These are phyloP conservation scores for Echria macrotheca DNA, from an alignment of 495 filamentous ascomycete species.

Conservation along the genomic window DNA sequence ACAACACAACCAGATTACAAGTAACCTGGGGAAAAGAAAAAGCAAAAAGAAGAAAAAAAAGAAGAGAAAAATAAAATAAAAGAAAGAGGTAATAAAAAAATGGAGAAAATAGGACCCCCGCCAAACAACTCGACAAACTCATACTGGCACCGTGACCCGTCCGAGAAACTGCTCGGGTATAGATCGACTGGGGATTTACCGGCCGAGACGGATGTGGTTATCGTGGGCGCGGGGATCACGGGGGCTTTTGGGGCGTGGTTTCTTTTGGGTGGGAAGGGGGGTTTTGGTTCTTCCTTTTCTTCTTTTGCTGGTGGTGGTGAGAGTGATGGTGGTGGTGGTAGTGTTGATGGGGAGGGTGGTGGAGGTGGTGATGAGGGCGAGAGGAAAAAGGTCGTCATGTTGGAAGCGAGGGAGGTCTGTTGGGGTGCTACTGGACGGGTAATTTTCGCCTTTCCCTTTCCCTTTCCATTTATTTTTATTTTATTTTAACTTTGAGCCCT, in stretches of 20 bases:
- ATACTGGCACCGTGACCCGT: slow-evolving; percentile 67
- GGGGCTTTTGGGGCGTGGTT: slow-evolving; percentile 62
- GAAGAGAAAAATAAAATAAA: too few species aligned
- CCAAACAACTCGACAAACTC: slow-evolving; percentile 53
- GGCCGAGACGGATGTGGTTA: slow-evolving; percentile 54
- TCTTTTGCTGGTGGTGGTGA: too few species aligned
- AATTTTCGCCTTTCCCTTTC: slow-evolving; percentile 18
- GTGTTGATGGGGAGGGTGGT: too few species aligned
- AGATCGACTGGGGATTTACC: slow-evolving; percentile 58
- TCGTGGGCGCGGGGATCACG: slow-evolving; percentile 71
- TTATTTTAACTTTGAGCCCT: too few species aligned
- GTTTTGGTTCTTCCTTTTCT: too few species aligned
- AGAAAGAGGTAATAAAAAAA: not conserved
- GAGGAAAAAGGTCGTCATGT: slow-evolving; percentile 53
- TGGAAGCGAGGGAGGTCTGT: slow-evolving; percentile 75
- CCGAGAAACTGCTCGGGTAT: slow-evolving; percentile 52
- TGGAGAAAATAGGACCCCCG: slow-evolving; percentile 46
- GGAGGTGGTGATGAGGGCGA: slow-evolving; percentile 22
- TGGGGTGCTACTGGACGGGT: slow-evolving; percentile 76
- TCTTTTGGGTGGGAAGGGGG: too few species aligned
- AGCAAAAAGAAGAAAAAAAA: too few species aligned
- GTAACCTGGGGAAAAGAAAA: not conserved
- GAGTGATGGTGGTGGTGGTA: too few species aligned
- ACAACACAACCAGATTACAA: too few species aligned
- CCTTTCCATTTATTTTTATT: too few species aligned